Conservation (phyloP, 768 basidiomycete species). For the Suillus variegatus region DNA sequence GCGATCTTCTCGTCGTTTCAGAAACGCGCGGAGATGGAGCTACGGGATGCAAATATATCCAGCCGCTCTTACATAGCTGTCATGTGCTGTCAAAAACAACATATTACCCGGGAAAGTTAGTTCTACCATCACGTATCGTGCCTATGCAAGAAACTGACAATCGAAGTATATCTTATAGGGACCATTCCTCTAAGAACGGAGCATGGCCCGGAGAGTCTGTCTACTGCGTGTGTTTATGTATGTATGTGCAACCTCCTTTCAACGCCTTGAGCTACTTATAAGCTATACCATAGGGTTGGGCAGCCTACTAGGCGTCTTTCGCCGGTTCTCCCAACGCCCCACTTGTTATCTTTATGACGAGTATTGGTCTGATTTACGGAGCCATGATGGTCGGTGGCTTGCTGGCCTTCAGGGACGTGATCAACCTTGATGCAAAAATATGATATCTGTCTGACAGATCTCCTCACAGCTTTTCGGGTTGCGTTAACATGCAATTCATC, state of each 20-base stretch:
- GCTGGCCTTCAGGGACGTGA: conserved; percentile 21
- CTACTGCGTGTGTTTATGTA: not conserved
- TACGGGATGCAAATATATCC: not conserved
- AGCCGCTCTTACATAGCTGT: not conserved
- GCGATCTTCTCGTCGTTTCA: not conserved
- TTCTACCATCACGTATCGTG: conserved; percentile 1
- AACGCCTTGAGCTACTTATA: conserved; percentile 7
- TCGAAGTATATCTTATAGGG: not conserved
- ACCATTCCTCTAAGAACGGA: not conserved
- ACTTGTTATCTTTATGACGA: conserved; percentile 9
- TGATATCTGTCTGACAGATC: not conserved
- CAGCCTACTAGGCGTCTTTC: not conserved
- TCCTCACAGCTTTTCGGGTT: conserved; percentile 26
- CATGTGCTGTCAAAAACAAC: not conserved
- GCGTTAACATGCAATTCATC: conserved; percentile 26
- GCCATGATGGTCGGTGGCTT: conserved; percentile 24
- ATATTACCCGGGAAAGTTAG: not conserved
- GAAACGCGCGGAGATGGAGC: not conserved
- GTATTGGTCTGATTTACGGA: conserved; percentile 17
- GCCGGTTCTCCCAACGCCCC: not conserved
- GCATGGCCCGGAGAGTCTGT: not conserved
- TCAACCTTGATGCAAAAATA: not conserved
- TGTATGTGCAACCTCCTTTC: not conserved
- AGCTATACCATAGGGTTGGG: not conserved
- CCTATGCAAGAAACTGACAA: not conserved